Evolutionary conservation across 176 grass and related monocot species (phyloP).

Genomic region (Thinopyrum elongatum): DNA sequence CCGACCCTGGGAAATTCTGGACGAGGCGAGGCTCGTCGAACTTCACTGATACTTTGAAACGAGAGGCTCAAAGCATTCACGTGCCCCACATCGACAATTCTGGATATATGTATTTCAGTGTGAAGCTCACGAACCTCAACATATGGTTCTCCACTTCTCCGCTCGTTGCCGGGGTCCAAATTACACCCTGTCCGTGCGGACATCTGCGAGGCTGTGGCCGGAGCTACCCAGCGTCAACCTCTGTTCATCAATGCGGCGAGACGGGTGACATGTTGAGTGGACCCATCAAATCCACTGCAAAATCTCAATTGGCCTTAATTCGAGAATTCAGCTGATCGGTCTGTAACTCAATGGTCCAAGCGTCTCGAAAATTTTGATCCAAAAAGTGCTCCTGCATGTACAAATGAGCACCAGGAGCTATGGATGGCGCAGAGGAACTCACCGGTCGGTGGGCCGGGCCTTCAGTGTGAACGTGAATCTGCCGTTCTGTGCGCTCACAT

Average conservation of each 20-base stretch:
- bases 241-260: slow-evolving; percentile 23
- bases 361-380: neutral
- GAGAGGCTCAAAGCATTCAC: neutral
- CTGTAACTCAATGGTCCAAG: neutral
- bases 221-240: neutral
- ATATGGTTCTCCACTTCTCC: neutral
- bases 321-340: neutral
- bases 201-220: neutral
- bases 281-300: neutral
- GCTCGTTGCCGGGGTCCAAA: neutral
- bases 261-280: neutral
- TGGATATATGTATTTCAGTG: no score
- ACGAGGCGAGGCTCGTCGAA: neutral
- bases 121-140: no score
- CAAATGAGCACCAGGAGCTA: neutral
- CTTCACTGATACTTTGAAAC: neutral
- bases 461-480: neutral
- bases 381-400: neutral
- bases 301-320: neutral
- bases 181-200: neutral
- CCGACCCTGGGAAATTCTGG: neutral
- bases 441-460: neutral
- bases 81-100: neutral
- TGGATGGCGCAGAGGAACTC: neutral
- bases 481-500: no score